Evolutionary conservation across 495 filamentous ascomycete species (phyloP).

Genomic region (Penicillium egyptiacum): DNA sequence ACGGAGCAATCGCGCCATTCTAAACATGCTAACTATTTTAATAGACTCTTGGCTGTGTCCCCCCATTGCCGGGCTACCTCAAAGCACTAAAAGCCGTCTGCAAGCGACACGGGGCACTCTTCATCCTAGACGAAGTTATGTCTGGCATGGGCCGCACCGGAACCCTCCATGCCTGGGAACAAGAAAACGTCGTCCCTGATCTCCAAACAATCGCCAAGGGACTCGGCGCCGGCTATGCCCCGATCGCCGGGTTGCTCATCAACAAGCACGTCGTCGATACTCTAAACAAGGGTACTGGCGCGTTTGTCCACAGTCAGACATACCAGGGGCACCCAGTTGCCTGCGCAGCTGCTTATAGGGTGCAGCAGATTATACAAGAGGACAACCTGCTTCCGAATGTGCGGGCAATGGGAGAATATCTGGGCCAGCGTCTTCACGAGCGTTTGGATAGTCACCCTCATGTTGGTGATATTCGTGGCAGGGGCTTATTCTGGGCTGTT

Average conservation of each 20-base stretch:
- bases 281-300: constrained; percentile 49
- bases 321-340: constrained; percentile 54
- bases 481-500: constrained; percentile 55
- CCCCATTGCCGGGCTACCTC: constrained; percentile 58
- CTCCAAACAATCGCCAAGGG: constrained; percentile 63
- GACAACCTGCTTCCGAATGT: constrained; percentile 49
- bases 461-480: constrained; percentile 55
- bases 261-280: constrained; percentile 50
- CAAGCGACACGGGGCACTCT: constrained; percentile 57
- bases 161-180: constrained; percentile 63
- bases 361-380: constrained; percentile 46
- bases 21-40: not conserved
- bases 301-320: constrained; percentile 53
- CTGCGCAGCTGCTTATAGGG: constrained; percentile 48
- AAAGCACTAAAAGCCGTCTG: constrained; percentile 58
- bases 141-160: constrained; percentile 67
- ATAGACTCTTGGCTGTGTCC: constrained; percentile 56
- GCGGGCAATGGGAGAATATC: constrained; percentile 40
- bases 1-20: not conserved
- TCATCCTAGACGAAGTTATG: constrained; percentile 74
- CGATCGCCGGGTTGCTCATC: constrained; percentile 58
- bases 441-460: constrained; percentile 38
- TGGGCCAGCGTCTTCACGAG: constrained; percentile 40
- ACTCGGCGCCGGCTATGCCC: constrained; percentile 58
- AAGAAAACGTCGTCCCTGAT: constrained; percentile 58